Conservation (phyloP, 257 asterid species). For the Lantana camara region DNA sequence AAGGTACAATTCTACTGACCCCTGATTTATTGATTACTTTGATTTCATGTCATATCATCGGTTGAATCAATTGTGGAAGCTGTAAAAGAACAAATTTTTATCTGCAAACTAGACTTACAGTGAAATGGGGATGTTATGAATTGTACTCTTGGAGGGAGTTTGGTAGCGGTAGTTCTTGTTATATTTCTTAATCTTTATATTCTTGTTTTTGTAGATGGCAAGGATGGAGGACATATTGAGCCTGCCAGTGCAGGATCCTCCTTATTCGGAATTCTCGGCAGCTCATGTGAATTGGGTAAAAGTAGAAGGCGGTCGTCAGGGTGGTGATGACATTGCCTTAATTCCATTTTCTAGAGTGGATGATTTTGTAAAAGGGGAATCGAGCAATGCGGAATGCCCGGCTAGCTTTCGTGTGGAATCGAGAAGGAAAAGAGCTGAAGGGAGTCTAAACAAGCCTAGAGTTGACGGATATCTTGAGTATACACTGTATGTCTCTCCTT, state of each 20-base stretch:
- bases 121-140: neutral
- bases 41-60: neutral
- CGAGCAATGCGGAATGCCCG: slow-evolving; percentile 50
- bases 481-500: slow-evolving; percentile 54
- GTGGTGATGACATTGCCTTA: slow-evolving; percentile 60
- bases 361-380: slow-evolving; percentile 59
- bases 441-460: slow-evolving; percentile 54
- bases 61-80: neutral
- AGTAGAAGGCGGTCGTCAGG: slow-evolving; percentile 63
- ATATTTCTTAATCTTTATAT: neutral
- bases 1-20: slow-evolving; percentile 33
- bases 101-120: neutral
- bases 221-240: slow-evolving; percentile 61
- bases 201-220: slow-evolving; percentile 35
- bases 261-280: slow-evolving; percentile 47
- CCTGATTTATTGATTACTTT: too few species aligned
- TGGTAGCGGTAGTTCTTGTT: neutral
- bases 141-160: too few species aligned
- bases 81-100: neutral
- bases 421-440: slow-evolving; percentile 54
- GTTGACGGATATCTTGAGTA: slow-evolving; percentile 67
- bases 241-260: slow-evolving; percentile 62
- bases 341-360: slow-evolving; percentile 54
- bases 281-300: slow-evolving; percentile 56
- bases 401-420: slow-evolving; percentile 58